Percentiles rank a stretch among this genome's conserved stretches.
Conservation (phyloP, 768 basidiomycete species). For the Cystofilobasidium bisporidii region DNA sequence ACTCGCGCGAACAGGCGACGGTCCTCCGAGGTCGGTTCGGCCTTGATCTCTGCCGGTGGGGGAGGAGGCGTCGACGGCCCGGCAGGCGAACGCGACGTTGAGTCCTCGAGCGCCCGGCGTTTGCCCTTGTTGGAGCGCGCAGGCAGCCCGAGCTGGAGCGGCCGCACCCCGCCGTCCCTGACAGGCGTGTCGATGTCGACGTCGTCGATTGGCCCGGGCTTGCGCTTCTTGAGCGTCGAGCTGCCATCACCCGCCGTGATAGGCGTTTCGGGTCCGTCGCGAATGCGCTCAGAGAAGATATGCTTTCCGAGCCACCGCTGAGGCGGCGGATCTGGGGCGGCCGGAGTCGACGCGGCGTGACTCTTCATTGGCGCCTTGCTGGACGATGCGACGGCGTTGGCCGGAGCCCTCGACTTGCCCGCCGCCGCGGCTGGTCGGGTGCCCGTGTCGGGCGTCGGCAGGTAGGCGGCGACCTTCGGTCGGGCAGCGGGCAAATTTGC, state of each 20-base stretch:
- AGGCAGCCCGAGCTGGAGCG: not conserved
- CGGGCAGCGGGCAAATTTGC: too few species aligned
- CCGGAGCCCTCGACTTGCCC: too few species aligned
- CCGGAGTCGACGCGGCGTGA: too few species aligned
- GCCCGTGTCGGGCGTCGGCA: too few species aligned
- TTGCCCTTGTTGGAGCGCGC: not conserved
- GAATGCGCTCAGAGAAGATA: not conserved
- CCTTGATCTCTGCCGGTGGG: not conserved
- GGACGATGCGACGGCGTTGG: too few species aligned
- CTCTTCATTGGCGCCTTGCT: too few species aligned
- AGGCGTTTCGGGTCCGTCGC: not conserved
- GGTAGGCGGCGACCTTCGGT: too few species aligned
- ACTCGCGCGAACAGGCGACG: not conserved
- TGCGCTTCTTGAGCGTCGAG: not conserved
- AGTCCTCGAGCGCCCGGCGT: too few species aligned
- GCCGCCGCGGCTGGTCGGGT: too few species aligned
- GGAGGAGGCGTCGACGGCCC: not conserved
- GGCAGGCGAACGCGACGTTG: too few species aligned
- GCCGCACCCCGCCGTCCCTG: not conserved
- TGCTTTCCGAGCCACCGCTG: not conserved
- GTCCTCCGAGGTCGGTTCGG: not conserved
- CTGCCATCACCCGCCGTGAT: not conserved
- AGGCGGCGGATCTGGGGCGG: not conserved
- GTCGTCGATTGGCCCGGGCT: not conserved
- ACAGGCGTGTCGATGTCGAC: not conserved